Percentiles rank a stretch among this genome's conserved stretches.
These are phyloP conservation scores for Zygosaccharomyces pseudobailii DNA, from an alignment of 1,139 yeast genomes.

Conservation along the genomic window DNA sequence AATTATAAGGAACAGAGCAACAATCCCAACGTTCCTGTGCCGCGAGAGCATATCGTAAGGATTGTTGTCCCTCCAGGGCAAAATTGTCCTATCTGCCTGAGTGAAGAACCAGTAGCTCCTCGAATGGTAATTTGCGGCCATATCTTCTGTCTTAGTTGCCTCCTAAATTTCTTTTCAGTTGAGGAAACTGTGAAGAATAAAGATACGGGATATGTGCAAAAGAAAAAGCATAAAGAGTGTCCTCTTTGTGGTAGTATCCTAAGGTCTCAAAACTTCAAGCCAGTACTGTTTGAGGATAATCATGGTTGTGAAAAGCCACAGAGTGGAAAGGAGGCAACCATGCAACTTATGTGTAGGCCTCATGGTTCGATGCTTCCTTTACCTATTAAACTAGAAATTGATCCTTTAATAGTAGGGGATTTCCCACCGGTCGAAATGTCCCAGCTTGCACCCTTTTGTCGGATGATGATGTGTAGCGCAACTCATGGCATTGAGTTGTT, in stretches of 20 bases:
- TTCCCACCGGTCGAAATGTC: slow-evolving; percentile 41
- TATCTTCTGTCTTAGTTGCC: slow-evolving; percentile 77
- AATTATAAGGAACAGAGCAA: slow-evolving; percentile 52
- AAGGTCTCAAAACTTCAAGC: slow-evolving; percentile 53
- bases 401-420: slow-evolving; percentile 35
- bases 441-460: slow-evolving; percentile 42
- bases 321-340: slow-evolving; percentile 52
- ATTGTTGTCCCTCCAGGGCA: slow-evolving; percentile 70
- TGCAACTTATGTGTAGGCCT: slow-evolving; percentile 71
- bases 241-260: slow-evolving; percentile 78
- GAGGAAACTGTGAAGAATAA: slow-evolving; percentile 43
- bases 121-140: slow-evolving; percentile 96
- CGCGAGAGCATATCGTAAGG: slow-evolving; percentile 57
- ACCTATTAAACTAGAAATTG: slow-evolving; percentile 44
- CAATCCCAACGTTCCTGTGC: slow-evolving; percentile 74
- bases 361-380: slow-evolving; percentile 56
- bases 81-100: slow-evolving; percentile 84
- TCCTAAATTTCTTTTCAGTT: slow-evolving; percentile 53
- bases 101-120: slow-evolving; percentile 84
- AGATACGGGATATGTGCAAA: slow-evolving; percentile 24
- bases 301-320: slow-evolving; percentile 49
- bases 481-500: slow-evolving; percentile 50
- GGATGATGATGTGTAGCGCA: slow-evolving; percentile 62
- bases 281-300: slow-evolving; percentile 54
- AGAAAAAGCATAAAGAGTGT: slow-evolving; percentile 63